A percentile compares a stretch with the other conserved stretches of the same genome.
These are phyloP conservation scores for Aristolochia californica DNA, from an alignment of 164 flowering plant species.

Conservation along the genomic window DNA sequence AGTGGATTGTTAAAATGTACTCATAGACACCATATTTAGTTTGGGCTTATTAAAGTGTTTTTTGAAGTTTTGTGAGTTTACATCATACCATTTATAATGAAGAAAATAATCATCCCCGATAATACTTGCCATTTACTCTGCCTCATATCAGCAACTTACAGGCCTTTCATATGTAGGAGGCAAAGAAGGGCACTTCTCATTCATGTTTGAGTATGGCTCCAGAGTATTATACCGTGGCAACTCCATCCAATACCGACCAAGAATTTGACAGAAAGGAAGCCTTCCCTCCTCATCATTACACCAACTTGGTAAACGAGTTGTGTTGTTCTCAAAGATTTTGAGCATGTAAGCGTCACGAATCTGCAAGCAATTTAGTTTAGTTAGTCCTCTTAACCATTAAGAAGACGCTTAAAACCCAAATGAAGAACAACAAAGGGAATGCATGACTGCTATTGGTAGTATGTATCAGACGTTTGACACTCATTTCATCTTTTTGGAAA, in stretches of 20 bases:
- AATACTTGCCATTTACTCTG: background rate
- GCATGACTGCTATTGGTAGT: no score
- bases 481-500: no score
- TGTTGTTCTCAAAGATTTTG: constrained; percentile 75
- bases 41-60: no score
- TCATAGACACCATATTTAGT: no score
- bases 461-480: no score
- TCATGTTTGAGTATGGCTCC: constrained; percentile 87
- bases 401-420: no score
- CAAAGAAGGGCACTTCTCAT: constrained; percentile 87
- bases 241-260: constrained; percentile 94
- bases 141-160: constrained; percentile 31
- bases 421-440: no score
- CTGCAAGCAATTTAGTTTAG: constrained; percentile 29
- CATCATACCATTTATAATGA: no score
- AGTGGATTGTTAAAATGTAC: no score
- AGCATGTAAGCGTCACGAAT: constrained; percentile 97
- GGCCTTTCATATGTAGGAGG: constrained; percentile 89
- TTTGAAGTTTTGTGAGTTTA: no score
- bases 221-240: constrained; percentile 78
- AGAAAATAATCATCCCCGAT: no score
- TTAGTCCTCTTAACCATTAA: no score
- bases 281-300: constrained; percentile 42
- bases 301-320: constrained; percentile 80
- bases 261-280: constrained; percentile 88